Percentiles rank a stretch among this genome's conserved stretches.
phyloP scores from a whole-genome alignment of 2,329 filamentous ascomycete species.

The Didymella exigua region DNA sequence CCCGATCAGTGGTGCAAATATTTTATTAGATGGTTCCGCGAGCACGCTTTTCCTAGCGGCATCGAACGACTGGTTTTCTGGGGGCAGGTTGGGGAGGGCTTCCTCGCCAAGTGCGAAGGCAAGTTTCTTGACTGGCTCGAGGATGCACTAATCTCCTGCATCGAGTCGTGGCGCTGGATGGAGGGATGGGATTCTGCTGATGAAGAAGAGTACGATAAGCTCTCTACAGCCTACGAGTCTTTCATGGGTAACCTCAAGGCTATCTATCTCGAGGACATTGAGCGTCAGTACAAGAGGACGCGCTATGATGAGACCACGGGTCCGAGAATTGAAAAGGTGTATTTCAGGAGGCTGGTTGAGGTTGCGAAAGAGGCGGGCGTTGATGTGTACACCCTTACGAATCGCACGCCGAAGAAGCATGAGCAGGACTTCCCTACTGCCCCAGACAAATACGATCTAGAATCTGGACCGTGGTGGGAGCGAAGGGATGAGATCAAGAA shows the following conservation, averaged over 20 bases:
- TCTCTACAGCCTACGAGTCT: neutral
- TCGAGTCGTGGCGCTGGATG: constrained; percentile 5
- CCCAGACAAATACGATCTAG: constrained; percentile 12
- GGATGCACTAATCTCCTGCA: constrained; percentile 4
- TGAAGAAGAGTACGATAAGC: neutral
- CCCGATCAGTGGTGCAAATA: neutral
- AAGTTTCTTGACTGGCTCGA: constrained; percentile 1
- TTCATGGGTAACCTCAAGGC: neutral
- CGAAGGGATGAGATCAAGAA: constrained; percentile 4
- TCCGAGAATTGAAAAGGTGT: neutral
- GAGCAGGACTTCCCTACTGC: constrained; percentile 9
- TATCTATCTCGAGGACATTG: constrained; percentile 10
- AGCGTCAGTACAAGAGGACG: neutral
- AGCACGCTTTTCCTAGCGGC: neutral
- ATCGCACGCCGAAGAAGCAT: neutral
- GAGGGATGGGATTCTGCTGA: neutral
- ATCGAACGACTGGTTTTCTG: constrained; percentile 12
- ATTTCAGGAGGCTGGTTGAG: constrained; percentile 12
- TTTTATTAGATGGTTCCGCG: constrained; percentile 5
- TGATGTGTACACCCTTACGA: constrained; percentile 20
- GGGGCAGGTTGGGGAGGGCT: neutral
- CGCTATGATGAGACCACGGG: neutral
- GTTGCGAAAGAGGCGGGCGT: constrained; percentile 6
- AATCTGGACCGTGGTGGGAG: constrained; percentile 12
- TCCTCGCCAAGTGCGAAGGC: neutral